These are phyloP conservation scores for Coelastrella sp. DNA, from an alignment of 139 green algal species.

Conservation along the genomic window DNA sequence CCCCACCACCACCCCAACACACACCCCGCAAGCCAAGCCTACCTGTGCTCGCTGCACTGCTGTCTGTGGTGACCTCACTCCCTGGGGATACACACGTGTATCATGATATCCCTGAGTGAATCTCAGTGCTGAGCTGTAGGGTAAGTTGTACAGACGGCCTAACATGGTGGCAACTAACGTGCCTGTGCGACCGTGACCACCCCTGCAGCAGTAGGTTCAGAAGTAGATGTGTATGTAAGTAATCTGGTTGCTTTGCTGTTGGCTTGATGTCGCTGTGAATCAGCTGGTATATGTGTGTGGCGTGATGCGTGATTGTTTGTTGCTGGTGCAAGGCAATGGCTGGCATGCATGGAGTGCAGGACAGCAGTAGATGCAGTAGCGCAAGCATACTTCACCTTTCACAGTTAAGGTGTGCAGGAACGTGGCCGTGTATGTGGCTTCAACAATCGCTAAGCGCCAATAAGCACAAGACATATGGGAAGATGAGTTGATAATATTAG, in stretches of 20 bases:
- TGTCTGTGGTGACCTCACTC: constrained; percentile 83
- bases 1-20: too few relatives aligned
- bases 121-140: constrained; percentile 72
- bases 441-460: too few relatives aligned
- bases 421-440: too few relatives aligned
- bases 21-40: background rate
- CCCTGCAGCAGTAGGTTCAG: background rate
- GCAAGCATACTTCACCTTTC: too few relatives aligned
- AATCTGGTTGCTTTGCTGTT: background rate
- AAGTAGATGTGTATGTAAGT: background rate
- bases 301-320: too few relatives aligned
- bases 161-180: constrained; percentile 83
- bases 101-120: constrained; percentile 88
- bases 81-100: constrained; percentile 78
- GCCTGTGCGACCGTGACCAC: constrained; percentile 53
- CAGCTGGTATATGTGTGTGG: too few relatives aligned
- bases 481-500: background rate
- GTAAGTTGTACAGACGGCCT: constrained; percentile 78
- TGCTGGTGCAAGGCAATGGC: too few relatives aligned
- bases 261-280: background rate
- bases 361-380: too few relatives aligned
- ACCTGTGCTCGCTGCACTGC: constrained; percentile 72
- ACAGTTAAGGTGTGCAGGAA: too few relatives aligned
- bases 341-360: too few relatives aligned
- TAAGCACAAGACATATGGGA: too few relatives aligned